These are phyloP conservation scores for Ramalina intermedia DNA, from an alignment of 495 filamentous ascomycete genomes.

Conservation along the genomic window DNA sequence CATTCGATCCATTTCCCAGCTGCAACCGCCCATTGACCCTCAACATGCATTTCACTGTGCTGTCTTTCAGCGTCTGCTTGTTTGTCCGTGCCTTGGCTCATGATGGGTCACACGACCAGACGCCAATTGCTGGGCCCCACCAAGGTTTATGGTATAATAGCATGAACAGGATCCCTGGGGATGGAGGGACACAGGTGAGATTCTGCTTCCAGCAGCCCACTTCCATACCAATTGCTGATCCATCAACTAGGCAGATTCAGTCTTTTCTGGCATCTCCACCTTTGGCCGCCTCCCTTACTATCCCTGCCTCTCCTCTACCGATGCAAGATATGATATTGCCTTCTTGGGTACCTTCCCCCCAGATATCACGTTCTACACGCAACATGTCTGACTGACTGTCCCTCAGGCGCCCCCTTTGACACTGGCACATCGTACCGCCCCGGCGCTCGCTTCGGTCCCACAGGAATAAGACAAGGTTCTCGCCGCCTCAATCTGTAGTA, in stretches of 20 bases:
- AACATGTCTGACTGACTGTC: neutral
- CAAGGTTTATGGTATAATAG: constrained; percentile 45
- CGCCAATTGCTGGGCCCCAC: constrained; percentile 41
- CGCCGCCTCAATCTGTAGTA: constrained; percentile 56
- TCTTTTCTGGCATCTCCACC: constrained; percentile 58
- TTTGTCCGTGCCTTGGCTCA: constrained; percentile 34
- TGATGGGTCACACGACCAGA: constrained; percentile 33
- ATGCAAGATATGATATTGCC: constrained; percentile 65
- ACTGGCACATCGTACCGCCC: constrained; percentile 65
- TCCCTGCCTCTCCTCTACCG: constrained; percentile 58
- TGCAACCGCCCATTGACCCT: neutral
- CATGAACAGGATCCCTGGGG: constrained; percentile 47
- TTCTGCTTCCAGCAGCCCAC: neutral
- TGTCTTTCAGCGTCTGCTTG: constrained; percentile 15
- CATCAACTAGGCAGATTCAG: constrained; percentile 46
- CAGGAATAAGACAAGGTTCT: constrained; percentile 68
- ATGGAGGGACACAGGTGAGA: constrained; percentile 49
- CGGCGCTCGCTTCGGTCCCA: constrained; percentile 71
- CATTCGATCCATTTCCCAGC: neutral
- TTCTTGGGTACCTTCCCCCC: constrained; percentile 42
- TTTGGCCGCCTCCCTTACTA: constrained; percentile 68
- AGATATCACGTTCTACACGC: neutral
- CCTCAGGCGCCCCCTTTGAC: constrained; percentile 43
- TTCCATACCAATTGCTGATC: constrained; percentile 1
- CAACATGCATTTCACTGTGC: constrained; percentile 1